These are phyloP conservation scores for Liriodendron chinense DNA, from an alignment of 164 flowering plant genomes.

Conservation along the genomic window DNA sequence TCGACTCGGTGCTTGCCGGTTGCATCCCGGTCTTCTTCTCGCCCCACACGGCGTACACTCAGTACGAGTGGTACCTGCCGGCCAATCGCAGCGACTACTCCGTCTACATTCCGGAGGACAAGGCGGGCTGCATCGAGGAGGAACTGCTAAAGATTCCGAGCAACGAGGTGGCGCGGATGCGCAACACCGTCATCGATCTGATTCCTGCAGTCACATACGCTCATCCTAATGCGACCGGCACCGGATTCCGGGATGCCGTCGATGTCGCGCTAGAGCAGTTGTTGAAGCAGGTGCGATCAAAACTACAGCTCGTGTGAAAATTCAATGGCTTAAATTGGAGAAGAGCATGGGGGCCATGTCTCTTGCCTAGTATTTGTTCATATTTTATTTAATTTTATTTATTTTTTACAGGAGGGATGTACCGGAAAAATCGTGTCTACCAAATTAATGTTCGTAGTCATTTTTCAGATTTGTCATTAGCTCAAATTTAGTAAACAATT, in stretches of 20 bases:
- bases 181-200: slow-evolving; percentile 37
- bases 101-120: slow-evolving; percentile 36
- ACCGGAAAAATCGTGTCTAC: too few relatives aligned
- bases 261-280: slow-evolving; percentile 40
- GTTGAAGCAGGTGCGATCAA: slow-evolving; percentile 21
- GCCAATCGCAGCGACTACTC: slow-evolving; percentile 35
- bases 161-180: slow-evolving; percentile 33
- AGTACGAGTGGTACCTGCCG: slow-evolving; percentile 62
- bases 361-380: too few relatives aligned
- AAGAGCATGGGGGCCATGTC: too few relatives aligned
- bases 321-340: too few relatives aligned
- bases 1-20: slow-evolving; percentile 58
- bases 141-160: slow-evolving; percentile 30
- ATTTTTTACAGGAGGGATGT: too few relatives aligned
- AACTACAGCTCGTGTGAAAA: background rate
- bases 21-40: slow-evolving; percentile 73
- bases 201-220: slow-evolving; percentile 52
- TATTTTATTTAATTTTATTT: too few relatives aligned
- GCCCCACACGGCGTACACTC: slow-evolving; percentile 57
- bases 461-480: too few relatives aligned
- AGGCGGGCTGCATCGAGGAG: slow-evolving; percentile 23
- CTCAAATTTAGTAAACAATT: too few relatives aligned
- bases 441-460: too few relatives aligned
- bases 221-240: slow-evolving; percentile 41
- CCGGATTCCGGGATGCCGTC: slow-evolving; percentile 40